phyloP scores from a whole-genome alignment of 2,329 filamentous ascomycete species.

The Fusarium sp. region DNA sequence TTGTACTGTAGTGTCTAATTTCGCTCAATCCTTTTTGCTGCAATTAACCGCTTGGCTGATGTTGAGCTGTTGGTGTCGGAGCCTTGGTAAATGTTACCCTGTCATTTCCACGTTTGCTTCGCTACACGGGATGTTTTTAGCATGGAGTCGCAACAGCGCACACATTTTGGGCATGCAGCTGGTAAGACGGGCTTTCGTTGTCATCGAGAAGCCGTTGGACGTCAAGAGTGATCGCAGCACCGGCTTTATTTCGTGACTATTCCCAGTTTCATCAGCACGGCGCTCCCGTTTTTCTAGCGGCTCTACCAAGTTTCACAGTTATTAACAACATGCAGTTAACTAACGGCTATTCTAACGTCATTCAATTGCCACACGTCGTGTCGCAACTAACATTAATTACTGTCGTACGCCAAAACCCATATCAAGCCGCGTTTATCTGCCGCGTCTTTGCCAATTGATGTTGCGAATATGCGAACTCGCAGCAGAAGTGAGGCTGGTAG shows the following conservation, averaged over 20 bases:
- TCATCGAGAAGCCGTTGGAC: not conserved
- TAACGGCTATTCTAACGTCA: not conserved
- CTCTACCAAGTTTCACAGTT: not conserved
- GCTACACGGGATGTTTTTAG: not conserved
- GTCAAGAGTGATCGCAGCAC: not conserved
- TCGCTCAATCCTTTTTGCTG: not conserved
- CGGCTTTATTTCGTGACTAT: not conserved
- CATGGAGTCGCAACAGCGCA: not conserved
- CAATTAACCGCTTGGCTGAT: slow-evolving; percentile 1
- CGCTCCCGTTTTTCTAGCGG: not conserved
- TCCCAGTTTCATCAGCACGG: not conserved
- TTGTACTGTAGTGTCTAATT: not conserved
- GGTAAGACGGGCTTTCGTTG: not conserved
- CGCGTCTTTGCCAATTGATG: not conserved
- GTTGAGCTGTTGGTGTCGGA: not conserved
- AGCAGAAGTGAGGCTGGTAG: not conserved
- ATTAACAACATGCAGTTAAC: not conserved
- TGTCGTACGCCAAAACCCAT: not conserved
- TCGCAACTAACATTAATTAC: not conserved
- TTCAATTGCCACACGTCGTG: not conserved
- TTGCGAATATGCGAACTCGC: not conserved
- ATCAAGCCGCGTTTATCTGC: not conserved
- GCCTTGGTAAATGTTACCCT: not conserved
- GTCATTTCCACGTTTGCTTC: not conserved
- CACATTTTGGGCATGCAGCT: not conserved